Conservation (phyloP, 2,329 filamentous ascomycete species). For the Cordyceps javanica region DNA sequence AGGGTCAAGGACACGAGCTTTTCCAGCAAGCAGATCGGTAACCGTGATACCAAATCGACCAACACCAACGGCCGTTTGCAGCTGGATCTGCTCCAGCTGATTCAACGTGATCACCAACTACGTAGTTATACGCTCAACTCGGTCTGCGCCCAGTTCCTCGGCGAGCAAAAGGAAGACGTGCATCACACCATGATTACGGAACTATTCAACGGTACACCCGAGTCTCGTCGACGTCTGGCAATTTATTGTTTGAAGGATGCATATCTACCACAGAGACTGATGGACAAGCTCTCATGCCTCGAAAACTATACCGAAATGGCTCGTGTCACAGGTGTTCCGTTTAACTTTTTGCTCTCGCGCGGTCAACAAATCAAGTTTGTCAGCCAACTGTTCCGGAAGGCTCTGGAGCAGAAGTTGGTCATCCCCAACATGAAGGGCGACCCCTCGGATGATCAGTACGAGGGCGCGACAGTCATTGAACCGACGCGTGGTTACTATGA, state of each 20-base stretch:
- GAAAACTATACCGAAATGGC: conserved; percentile 99
- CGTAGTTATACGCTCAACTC: conserved; percentile 97
- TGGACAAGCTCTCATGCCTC: conserved; percentile 98
- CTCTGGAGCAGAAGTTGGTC: conserved; percentile 85
- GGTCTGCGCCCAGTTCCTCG: conserved; percentile 88
- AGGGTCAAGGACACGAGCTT: conserved; percentile 75
- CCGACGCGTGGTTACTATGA: conserved; percentile 90
- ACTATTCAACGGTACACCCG: conserved; percentile 90
- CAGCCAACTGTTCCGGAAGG: conserved; percentile 94
- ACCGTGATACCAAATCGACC: conserved; percentile 85
- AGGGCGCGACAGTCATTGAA: conserved; percentile 97
- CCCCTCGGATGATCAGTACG: conserved; percentile 78
- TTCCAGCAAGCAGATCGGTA: conserved; percentile 97
- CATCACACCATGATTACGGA: conserved; percentile 99
- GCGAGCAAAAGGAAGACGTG: conserved; percentile 97
- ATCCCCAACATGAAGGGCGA: conserved; percentile 79
- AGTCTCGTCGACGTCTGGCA: conserved; percentile 82
- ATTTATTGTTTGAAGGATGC: conserved; percentile 98
- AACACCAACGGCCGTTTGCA: conserved; percentile 94
- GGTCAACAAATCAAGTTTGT: conserved; percentile 98
- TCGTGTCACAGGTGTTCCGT: conserved; percentile 95
- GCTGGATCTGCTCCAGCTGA: conserved; percentile 85
- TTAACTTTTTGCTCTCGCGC: conserved; percentile 85
- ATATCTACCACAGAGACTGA: conserved; percentile 84
- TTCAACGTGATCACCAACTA: conserved; percentile 91